Percentiles rank a stretch among this genome's conserved stretches.
Conservation (phyloP, 306 rosid species). For the cucumber (Cucumis sativus) region Cucumber_9930_V3 NC_026658.2:25532501-25533000, state of each 20-base stretch:
- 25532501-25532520: background rate
- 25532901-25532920: background rate
- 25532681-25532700: background rate
- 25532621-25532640: background rate
- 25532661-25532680: background rate
- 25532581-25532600: background rate
- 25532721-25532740: background rate
- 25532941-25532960: background rate
- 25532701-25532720: background rate
- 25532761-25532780: background rate
- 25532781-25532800: background rate
- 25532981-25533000: background rate
- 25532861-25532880: background rate
- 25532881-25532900: background rate
- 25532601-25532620: background rate
- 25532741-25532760: background rate
- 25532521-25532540: background rate
- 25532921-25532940: background rate
- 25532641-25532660: background rate
- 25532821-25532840: background rate
- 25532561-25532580: background rate
- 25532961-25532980: background rate
- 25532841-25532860: background rate
- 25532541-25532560: background rate
- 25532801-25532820: background rate